Percentiles rank a stretch among this genome's conserved stretches.
phyloP scores from a whole-genome alignment of 768 basidiomycete species.

The Boletellus emodensis region DNA sequence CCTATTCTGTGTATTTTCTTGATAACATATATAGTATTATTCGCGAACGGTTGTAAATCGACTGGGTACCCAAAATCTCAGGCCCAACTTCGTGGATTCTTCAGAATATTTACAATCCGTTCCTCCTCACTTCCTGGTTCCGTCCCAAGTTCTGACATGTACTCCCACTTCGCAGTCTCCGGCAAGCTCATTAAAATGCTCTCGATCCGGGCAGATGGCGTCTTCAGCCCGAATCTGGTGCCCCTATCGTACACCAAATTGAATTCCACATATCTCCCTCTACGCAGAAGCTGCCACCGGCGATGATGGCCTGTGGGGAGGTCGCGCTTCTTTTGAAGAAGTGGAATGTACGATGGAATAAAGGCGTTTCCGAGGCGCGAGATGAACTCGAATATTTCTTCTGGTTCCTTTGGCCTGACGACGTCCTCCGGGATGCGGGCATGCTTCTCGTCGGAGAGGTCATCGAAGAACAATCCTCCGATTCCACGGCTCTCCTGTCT shows the following conservation, averaged over 20 bases:
- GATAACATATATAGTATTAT: neutral
- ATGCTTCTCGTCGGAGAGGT: slow-evolving; percentile 68
- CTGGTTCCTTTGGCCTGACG: slow-evolving; percentile 51
- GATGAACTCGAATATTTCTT: slow-evolving; percentile 76
- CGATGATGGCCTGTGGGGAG: slow-evolving; percentile 64
- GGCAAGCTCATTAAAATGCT: slow-evolving; percentile 90
- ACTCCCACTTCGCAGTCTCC: slow-evolving; percentile 87
- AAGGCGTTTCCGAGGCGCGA: slow-evolving; percentile 73
- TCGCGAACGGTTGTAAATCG: neutral
- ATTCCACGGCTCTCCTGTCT: slow-evolving; percentile 82
- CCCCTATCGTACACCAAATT: slow-evolving; percentile 85
- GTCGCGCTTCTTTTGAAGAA: slow-evolving; percentile 60
- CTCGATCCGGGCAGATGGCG: slow-evolving; percentile 83
- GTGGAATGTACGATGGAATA: slow-evolving; percentile 86
- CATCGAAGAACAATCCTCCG: slow-evolving; percentile 97
- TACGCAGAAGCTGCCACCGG: slow-evolving; percentile 88
- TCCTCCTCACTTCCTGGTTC: slow-evolving; percentile 64
- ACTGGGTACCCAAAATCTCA: neutral
- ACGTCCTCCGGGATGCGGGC: slow-evolving; percentile 47
- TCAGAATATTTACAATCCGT: slow-evolving; percentile 56
- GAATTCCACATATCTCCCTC: slow-evolving; percentile 95
- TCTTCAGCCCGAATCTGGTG: slow-evolving; percentile 82
- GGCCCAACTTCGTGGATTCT: slow-evolving; percentile 63
- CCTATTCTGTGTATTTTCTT: neutral
- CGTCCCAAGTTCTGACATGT: slow-evolving; percentile 70